These are phyloP conservation scores for Musa schizocarpa DNA, from an alignment of 176 grass and related monocot genomes.

Conservation along the genomic window DNA sequence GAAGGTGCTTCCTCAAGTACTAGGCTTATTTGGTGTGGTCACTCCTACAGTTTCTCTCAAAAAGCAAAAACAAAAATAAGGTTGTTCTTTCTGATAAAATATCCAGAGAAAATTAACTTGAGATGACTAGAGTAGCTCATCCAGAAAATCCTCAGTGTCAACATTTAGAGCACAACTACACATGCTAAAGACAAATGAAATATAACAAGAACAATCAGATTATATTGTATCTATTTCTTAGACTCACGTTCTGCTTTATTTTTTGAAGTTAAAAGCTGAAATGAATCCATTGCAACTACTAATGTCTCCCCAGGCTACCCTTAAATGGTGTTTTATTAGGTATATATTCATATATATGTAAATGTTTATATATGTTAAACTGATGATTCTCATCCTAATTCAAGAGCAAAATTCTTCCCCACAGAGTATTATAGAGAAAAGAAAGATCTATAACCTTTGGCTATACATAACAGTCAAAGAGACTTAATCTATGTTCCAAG, in stretches of 20 bases:
- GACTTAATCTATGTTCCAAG: background rate
- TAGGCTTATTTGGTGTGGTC: background rate
- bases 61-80: background rate
- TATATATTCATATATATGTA: too few relatives aligned
- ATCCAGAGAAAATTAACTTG: background rate
- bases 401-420: background rate
- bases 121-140: background rate
- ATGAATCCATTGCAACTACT: background rate
- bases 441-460: background rate
- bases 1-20: background rate
- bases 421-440: background rate
- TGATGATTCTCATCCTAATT: background rate
- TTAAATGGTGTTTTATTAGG: background rate
- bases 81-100: background rate
- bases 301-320: background rate
- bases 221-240: background rate
- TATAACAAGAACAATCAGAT: background rate
- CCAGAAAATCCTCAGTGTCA: background rate
- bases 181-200: background rate
- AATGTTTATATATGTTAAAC: background rate
- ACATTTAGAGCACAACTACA: background rate
- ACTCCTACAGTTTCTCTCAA: background rate
- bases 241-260: background rate
- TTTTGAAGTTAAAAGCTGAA: background rate
- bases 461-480: background rate